Conservation (phyloP, 257 asterid species). For the Solanum medicagineum region DNA sequence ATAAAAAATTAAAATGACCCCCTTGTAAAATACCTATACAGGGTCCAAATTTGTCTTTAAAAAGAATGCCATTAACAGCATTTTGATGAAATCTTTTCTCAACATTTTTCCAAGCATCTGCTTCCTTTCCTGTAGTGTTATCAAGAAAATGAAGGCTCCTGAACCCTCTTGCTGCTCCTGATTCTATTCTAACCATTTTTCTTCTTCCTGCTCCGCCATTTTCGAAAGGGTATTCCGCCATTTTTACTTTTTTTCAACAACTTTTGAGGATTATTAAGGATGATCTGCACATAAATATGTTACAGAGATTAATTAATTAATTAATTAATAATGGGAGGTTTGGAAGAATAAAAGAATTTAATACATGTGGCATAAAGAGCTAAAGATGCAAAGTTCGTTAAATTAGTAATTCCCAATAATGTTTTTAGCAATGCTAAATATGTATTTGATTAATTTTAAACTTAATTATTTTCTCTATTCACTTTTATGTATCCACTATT, state of each 20-base stretch:
- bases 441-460: neutral
- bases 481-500: too few species aligned
- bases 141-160: conserved; percentile 71
- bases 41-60: conserved; percentile 67
- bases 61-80: conserved; percentile 34
- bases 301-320: neutral
- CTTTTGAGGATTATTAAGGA: neutral
- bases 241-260: conserved; percentile 29
- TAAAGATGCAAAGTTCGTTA: neutral
- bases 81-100: conserved; percentile 46
- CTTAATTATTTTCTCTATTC: too few species aligned
- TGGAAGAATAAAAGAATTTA: neutral
- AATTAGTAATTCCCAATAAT: neutral
- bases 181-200: conserved; percentile 28
- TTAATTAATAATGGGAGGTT: neutral
- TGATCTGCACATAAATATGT: neutral
- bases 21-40: conserved; percentile 41
- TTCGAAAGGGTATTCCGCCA: neutral
- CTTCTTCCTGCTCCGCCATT: conserved; percentile 3
- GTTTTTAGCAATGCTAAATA: too few species aligned
- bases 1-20: too few species aligned
- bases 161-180: conserved; percentile 54
- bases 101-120: conserved; percentile 55
- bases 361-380: neutral
- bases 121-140: conserved; percentile 57